Evolutionary conservation across 345 rosid genomes (phyloP), one percentile per base, ranked within the genome.

Genomic region (Acer campestre): DNA sequence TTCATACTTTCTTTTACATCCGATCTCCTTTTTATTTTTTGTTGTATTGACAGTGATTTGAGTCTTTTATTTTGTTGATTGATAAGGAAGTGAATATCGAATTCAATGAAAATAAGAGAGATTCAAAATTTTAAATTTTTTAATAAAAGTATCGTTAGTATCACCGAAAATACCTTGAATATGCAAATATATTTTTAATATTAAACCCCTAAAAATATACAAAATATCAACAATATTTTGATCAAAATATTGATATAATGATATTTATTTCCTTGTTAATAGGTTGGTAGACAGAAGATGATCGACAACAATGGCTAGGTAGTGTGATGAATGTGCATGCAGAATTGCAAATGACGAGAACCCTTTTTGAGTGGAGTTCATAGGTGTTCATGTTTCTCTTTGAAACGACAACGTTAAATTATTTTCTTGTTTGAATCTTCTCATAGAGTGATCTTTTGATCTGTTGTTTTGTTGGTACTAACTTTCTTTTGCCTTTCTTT

Each of bases 341-440:
- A 49, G 18, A 35, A 49, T 49, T 12, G 46, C 44, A 79, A 68
- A 20, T 31, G 29, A 0, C 53, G 13, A 38, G 27, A 1, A 17
- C 51, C 66, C 20, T 70, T 35, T n/a, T 23, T n/a, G 63, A 64
- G 76, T 71, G 66, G 83, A 42, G 61, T 0, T 3, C 64, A 55
- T 5, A 1, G 49, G 3, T 35, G 31, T 44, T 51, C 53, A 6
- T 76, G 80, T 66, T 61, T 58, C 59, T 38, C 70, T 66, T 80
- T 76, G n/a, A 70, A 71, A 71, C 56, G 64, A 67, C 65, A 75
- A 20, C 12, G 53, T 64, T 80, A 42, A 73, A 61, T 49, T 49
- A 71, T 35, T 35, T 71, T 71, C 31, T 62, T 62, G 40, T 42
- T 1, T 53, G 74, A 53, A 70, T 70, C 74, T 27, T 29, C 44